phyloP scores from a whole-genome alignment of 23 red algal genomes.

The Gracilaria vermiculophylla region DNA sequence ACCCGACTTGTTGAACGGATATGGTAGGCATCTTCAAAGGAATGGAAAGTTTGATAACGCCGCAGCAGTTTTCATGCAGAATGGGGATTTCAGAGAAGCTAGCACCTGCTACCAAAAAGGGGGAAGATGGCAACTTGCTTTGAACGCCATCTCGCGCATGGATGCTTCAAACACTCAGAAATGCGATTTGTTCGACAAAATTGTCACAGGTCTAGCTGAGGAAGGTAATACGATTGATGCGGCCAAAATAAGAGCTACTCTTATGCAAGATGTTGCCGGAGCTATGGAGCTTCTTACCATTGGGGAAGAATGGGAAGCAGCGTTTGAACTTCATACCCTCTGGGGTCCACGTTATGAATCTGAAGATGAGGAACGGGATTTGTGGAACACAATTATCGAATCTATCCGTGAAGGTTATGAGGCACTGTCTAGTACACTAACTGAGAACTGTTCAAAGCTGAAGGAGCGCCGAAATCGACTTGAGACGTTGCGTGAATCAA shows the following conservation, averaged over 20 bases:
- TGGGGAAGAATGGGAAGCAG: slow-evolving; percentile 38
- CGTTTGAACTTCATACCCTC: slow-evolving; percentile 31
- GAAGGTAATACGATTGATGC: neutral
- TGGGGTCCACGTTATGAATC: neutral
- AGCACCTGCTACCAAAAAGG: slow-evolving; percentile 46
- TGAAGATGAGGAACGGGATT: neutral
- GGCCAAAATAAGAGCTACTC: neutral
- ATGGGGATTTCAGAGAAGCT: slow-evolving; percentile 32
- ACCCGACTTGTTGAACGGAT: slow-evolving; percentile 36
- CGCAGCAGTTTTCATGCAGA: slow-evolving; percentile 40
- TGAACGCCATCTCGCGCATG: slow-evolving; percentile 8
- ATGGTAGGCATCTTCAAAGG: neutral
- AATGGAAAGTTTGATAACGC: slow-evolving; percentile 34
- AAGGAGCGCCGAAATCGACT: slow-evolving; percentile 29
- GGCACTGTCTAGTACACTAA: neutral
- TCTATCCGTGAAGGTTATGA: neutral
- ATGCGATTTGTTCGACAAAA: neutral
- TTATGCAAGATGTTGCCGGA: slow-evolving; percentile 30
- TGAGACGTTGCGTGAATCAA: slow-evolving; percentile 28
- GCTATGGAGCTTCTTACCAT: slow-evolving; percentile 22
- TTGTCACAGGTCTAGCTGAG: slow-evolving; percentile 26
- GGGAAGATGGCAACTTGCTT: slow-evolving; percentile 38
- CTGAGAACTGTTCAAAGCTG: slow-evolving; percentile 47
- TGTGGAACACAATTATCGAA: neutral
- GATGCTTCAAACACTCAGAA: neutral